phyloP scores from a whole-genome alignment of 164 flowering plant genomes.

The Vitis cinerea region DNA sequence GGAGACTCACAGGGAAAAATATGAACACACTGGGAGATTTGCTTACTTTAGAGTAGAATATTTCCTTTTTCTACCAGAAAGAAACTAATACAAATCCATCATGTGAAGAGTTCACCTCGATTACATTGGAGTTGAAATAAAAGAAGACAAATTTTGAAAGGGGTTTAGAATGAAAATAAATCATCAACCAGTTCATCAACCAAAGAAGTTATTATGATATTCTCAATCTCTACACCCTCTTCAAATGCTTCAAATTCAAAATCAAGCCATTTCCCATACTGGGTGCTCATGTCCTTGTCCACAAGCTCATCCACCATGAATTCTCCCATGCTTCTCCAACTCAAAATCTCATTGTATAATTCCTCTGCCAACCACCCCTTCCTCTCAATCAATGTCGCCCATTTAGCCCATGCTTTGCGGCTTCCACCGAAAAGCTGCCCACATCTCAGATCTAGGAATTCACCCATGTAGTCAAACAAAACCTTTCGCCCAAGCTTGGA shows the following conservation, averaged over 20 bases:
- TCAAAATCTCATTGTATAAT: slow-evolving; percentile 39
- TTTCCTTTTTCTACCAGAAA: neutral
- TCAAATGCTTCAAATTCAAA: slow-evolving; percentile 53
- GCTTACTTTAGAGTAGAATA: neutral
- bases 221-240: slow-evolving; percentile 50
- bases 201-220: slow-evolving; percentile 35
- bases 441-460: slow-evolving; percentile 33
- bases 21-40: neutral
- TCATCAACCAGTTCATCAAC: slow-evolving; percentile 57
- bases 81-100: neutral
- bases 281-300: slow-evolving; percentile 64
- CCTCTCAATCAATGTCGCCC: slow-evolving; percentile 19
- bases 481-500: slow-evolving; percentile 36
- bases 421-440: slow-evolving; percentile 25
- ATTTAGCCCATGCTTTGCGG: slow-evolving; percentile 33
- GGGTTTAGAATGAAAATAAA: slow-evolving; percentile 18
- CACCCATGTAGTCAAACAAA: slow-evolving; percentile 49
- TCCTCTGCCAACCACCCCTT: slow-evolving; percentile 42
- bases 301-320: slow-evolving; percentile 64
- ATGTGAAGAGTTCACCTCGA: neutral
- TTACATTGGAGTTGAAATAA: neutral
- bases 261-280: slow-evolving; percentile 58
- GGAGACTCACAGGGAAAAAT: too few species aligned
- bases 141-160: neutral
- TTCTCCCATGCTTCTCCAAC: slow-evolving; percentile 44